phyloP scores from a whole-genome alignment of 78 protist genomes.

The Polysphondylium violaceum region DNA sequence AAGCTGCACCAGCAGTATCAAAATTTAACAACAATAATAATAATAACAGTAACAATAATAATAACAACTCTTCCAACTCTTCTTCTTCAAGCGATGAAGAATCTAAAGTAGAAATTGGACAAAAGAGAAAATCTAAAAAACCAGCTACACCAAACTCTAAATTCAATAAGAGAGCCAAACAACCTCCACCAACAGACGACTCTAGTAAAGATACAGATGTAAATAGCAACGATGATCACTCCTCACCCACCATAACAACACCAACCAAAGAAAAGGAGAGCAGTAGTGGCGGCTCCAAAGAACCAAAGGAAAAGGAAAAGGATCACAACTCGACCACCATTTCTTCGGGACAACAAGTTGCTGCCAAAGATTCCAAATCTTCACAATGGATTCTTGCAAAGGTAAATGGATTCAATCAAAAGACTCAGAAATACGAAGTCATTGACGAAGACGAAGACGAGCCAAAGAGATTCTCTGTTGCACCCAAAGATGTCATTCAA shows the following conservation, averaged over 20 bases:
- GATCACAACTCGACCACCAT: neutral
- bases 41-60: neutral
- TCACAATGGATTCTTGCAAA: conserved; percentile 69
- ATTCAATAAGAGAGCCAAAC: conserved; percentile 54
- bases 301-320: neutral
- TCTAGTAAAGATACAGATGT: neutral
- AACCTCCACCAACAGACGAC: conserved; percentile 17
- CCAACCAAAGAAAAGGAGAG: neutral
- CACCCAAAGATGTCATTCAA: conserved; percentile 54
- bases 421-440: conserved; percentile 68
- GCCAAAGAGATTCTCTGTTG: conserved; percentile 47
- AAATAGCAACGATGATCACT: neutral
- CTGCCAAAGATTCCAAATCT: conserved; percentile 38
- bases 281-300: neutral
- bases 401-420: conserved; percentile 14
- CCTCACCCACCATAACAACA: conserved; percentile 22
- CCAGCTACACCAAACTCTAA: neutral
- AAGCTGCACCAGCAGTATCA: neutral
- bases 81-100: conserved; percentile 62
- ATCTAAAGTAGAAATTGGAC: conserved; percentile 3
- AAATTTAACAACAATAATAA: conserved; percentile 6
- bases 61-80: neutral
- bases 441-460: conserved; percentile 77
- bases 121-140: conserved; percentile 9
- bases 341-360: conserved; percentile 37